These are phyloP conservation scores for Chalara sp. DNA, from an alignment of 2,329 filamentous ascomycete species.

Conservation along the genomic window DNA sequence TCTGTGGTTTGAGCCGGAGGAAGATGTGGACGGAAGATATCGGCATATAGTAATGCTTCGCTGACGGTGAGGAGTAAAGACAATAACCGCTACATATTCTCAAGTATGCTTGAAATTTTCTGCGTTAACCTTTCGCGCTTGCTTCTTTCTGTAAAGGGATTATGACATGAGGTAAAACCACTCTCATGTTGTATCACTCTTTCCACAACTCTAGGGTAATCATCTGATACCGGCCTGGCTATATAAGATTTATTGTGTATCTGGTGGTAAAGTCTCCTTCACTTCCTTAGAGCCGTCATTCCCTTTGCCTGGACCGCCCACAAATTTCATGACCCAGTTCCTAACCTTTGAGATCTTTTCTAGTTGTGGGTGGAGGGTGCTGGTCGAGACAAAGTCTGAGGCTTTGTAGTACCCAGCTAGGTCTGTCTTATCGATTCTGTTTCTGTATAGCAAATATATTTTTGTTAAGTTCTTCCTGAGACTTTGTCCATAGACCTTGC, in stretches of 20 bases:
- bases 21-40: no score
- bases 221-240: no score
- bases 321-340: constrained; percentile 70
- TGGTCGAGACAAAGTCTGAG: constrained; percentile 34
- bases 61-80: no score
- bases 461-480: constrained; percentile 64
- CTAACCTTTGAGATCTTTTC: constrained; percentile 61
- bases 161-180: no score
- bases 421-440: constrained; percentile 44
- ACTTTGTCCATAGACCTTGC: constrained; percentile 79
- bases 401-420: constrained; percentile 49
- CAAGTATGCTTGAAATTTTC: no score
- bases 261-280: constrained; percentile 8
- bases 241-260: constrained; percentile 8
- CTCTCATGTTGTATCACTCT: no score
- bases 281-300: not conserved
- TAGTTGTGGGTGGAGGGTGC: constrained; percentile 40
- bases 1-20: no score
- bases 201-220: no score
- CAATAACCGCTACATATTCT: no score
- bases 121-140: no score
- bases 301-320: constrained; percentile 32
- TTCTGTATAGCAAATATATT: constrained; percentile 58
- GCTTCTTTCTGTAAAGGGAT: no score
- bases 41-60: no score